Base-by-base conservation (phyloP, 768 basidiomycete species). In the Mycena amicta region DNA sequence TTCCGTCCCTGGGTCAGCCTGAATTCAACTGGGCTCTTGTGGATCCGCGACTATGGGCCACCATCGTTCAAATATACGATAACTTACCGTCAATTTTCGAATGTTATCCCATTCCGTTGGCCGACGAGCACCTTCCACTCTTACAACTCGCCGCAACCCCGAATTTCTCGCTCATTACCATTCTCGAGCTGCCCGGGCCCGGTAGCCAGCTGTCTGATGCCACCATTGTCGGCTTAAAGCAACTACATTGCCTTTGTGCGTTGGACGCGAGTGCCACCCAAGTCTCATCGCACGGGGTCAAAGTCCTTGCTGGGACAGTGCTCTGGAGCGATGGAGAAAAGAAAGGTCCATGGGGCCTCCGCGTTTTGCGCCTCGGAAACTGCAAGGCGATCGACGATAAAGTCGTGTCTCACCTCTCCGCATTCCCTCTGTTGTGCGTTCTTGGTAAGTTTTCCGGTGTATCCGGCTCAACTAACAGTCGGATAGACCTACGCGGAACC, bases 41-140 rank as follows among this genome's bases (percentile, higher is more conserved):
- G 1, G 82, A 88, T 62, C 87, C 89, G 2, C 74, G 78, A 12
- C 71, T 88, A 15, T 91, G 89, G 88, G 83, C 80, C 0, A 73
- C 80, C 20, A 56, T 92, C 41, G 74, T 81, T 4, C 90, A 90
- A 65, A 65, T 89, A 28, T 85, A 85, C 73, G 66, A 80, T 64
- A 57, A 70, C 30, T 77, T 90, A 5, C 88, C 90, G 0, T 30
- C 69, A 0, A 55, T 30, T 46, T 74, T 84, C 54, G 65, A 63
- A 2, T 65, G 67, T 1, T 83, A 81, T 68, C 60, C 69, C 20
- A 68, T 88, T 16, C 80, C 85, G 3, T 80, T 90, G 27, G 72
- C 78, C 0, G 84, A 90, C 64, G 66, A 66, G 5, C 77, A 84
- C 60, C 71, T 88, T 0, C 81, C 81, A 2, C 71, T 83, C 15